Conservation (phyloP, 1,284 basidiomycete genomes). For the Chalciporus sp. region DNA sequence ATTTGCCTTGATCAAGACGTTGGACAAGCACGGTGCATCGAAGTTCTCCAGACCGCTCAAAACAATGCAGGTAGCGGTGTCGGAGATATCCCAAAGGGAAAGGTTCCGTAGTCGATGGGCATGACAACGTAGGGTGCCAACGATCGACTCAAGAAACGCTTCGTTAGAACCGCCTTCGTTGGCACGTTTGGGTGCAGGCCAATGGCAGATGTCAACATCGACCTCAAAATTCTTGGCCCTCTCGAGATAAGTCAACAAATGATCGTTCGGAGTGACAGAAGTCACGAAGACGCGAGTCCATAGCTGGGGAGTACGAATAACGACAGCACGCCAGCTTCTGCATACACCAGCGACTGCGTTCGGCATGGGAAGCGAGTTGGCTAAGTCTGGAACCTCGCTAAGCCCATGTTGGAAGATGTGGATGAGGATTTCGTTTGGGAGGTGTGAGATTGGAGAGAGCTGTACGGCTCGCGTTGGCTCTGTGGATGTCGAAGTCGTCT, state of each 20-base stretch:
- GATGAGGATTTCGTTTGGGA: constrained; percentile 23
- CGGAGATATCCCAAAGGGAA: constrained; percentile 23
- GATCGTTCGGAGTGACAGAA: constrained; percentile 5
- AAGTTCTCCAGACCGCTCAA: constrained; percentile 6
- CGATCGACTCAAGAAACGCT: constrained; percentile 5
- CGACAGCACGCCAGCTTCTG: constrained; percentile 14
- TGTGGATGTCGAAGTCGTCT: not conserved
- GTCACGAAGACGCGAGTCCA: constrained; percentile 26
- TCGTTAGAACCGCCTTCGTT: not conserved
- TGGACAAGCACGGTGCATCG: constrained; percentile 9
- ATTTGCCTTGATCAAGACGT: constrained; percentile 18
- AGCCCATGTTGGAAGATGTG: constrained; percentile 17
- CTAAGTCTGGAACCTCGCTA: not conserved
- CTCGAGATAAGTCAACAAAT: constrained; percentile 9
- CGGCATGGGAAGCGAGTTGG: constrained; percentile 4
- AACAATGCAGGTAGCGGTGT: constrained; percentile 10
- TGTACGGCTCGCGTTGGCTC: not conserved
- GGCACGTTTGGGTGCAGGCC: constrained; percentile 4
- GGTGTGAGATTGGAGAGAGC: constrained; percentile 16
- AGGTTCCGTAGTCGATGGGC: constrained; percentile 15
- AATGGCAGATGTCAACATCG: constrained; percentile 14
- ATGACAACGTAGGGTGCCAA: constrained; percentile 4
- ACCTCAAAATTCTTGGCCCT: constrained; percentile 13
- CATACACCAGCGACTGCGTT: constrained; percentile 16
- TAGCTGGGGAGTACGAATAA: constrained; percentile 9